Evolutionary conservation across 2,329 filamentous ascomycete genomes (phyloP), one percentile per base, ranked within the genome.

Genomic region (Cladorrhinum sp.): DNA sequence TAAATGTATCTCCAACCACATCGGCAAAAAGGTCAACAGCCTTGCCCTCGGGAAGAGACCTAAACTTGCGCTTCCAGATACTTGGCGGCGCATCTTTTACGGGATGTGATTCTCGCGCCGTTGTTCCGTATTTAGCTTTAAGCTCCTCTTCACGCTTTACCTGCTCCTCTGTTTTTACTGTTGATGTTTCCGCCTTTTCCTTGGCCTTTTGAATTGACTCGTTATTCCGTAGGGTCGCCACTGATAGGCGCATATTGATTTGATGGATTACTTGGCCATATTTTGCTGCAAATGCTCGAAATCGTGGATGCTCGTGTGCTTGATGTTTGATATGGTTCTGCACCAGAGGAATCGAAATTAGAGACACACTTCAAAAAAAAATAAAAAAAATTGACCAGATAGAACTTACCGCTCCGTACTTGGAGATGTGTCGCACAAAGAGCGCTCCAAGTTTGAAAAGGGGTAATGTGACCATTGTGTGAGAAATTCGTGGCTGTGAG

Each of bases 21-120:
- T 88, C 85, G 48, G 85, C 86, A 66, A 88, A 88, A 7, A 88
- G 74, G 67, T 88, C 85, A 10, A 88, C 85, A 8, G 85, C 85
- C 72, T 88, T 88, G 16, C 73, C 78, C 69, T 88, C 85, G 9
- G 85, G 84, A n/a, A 88, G 74, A 6, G 85, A 73, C 55, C 85
- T 76, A 69, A 88, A 88, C 68, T 83, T 85, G 61, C 85, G 81
- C 62, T 70, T 80, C 85, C 86, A 88, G 10, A 88, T 75, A 65
- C 80, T 87, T 50, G 60, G 54, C 57, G 63, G 59, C 1, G 63
- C 56, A 55, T 67, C 66, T 38, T 70, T 74, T n/a, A 69, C 65
- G 22, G 77, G 74, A 51, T 76, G 74, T 54, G 76, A 78, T 58
- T 75, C 72, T 55, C 74, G 76, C 16, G 74, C 71, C 10, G 76